These are phyloP conservation scores for Wallacemonas sp. DNA, from an alignment of 208 protist species.

Conservation along the genomic window DNA sequence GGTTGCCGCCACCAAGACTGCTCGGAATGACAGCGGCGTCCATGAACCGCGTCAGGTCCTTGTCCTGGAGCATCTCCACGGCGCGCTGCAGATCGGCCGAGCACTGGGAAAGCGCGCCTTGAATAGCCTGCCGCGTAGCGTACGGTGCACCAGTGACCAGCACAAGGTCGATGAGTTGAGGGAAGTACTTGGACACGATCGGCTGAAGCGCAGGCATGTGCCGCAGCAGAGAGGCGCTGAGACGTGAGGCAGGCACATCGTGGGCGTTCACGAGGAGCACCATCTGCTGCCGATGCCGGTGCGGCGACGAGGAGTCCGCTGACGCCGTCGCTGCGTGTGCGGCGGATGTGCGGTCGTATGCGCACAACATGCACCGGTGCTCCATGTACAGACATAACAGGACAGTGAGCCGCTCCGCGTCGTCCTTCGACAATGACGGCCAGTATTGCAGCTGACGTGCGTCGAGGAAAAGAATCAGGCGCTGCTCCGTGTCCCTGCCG, in stretches of 20 bases:
- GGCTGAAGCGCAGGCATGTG: constrained; percentile 34
- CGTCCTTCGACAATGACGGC: constrained; percentile 35
- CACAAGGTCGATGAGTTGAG: constrained; percentile 46
- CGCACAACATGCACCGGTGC: constrained; percentile 30
- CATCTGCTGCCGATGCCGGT: constrained; percentile 40
- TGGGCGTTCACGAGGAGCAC: constrained; percentile 64
- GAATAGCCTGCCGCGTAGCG: constrained; percentile 48
- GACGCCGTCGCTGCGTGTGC: constrained; percentile 7
- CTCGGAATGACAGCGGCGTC: constrained; percentile 32
- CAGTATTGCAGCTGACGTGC: constrained; percentile 23
- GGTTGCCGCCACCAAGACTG: constrained; percentile 40
- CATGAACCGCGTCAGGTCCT: constrained; percentile 52
- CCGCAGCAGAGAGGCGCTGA: constrained; percentile 31
- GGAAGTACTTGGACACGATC: constrained; percentile 76
- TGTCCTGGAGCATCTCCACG: constrained; percentile 54
- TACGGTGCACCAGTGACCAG: constrained; percentile 53
- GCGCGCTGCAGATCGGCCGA: constrained; percentile 20
- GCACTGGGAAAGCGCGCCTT: constrained; percentile 31
- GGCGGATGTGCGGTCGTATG: constrained; percentile 24
- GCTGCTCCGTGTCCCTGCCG: constrained; percentile 31
- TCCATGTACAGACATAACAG: constrained; percentile 81
- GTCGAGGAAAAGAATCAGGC: constrained; percentile 58
- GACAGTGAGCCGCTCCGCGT: constrained; percentile 51
- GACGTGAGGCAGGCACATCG: constrained; percentile 33
- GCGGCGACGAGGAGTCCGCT: not conserved